Evolutionary conservation across 140 eudicot species (phyloP).

Genomic region (Bidens hawaiensis): DNA sequence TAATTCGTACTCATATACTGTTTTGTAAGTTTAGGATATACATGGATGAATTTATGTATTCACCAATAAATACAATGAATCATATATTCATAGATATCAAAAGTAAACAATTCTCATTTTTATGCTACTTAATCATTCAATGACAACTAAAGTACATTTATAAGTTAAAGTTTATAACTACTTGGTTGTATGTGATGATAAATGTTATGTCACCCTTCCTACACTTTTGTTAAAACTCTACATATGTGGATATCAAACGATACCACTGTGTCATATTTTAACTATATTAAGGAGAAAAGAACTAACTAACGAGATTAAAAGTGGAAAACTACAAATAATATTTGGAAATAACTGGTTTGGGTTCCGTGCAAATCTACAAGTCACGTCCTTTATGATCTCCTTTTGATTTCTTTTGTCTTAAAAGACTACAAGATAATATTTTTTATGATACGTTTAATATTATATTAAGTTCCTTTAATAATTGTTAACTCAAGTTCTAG

Average conservation of each 20-base stretch:
- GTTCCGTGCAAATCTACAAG: conserved; percentile 2
- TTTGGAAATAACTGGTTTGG: neutral
- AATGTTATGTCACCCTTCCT: neutral
- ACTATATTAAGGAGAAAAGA: neutral
- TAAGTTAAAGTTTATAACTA: too few relatives aligned
- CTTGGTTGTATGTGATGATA: too few relatives aligned
- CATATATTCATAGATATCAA: too few relatives aligned
- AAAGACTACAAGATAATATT: neutral
- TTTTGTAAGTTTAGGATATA: too few relatives aligned
- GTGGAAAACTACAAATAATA: neutral
- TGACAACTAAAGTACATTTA: too few relatives aligned
- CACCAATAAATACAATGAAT: too few relatives aligned
- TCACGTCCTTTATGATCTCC: conserved; percentile 2
- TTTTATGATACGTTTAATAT: neutral
- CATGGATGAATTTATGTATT: too few relatives aligned
- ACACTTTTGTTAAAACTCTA: neutral
- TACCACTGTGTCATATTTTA: too few relatives aligned
- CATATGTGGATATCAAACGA: neutral
- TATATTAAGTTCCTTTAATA: neutral
- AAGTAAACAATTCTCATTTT: too few relatives aligned
- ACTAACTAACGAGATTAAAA: neutral
- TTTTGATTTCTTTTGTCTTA: conserved; percentile 10
- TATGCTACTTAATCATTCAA: too few relatives aligned
- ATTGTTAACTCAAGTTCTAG: neutral
- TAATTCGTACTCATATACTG: too few relatives aligned